phyloP scores from a whole-genome alignment of 2,329 filamentous ascomycete species.

The Diaporthe aspalathi region DNA sequence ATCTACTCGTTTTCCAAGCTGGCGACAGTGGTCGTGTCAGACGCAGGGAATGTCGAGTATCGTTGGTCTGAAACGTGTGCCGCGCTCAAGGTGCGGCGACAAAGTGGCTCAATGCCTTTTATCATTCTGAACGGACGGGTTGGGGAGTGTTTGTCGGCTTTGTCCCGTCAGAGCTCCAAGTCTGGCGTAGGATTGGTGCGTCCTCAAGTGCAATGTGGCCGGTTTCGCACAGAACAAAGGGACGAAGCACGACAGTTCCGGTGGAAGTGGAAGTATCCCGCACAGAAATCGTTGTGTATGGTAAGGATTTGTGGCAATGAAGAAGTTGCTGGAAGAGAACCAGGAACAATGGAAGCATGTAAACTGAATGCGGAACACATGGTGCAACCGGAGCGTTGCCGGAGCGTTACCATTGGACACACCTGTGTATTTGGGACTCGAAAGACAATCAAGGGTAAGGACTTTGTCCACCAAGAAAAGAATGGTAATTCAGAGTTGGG shows the following conservation, averaged over 20 bases:
- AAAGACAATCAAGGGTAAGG: background rate
- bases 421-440: too few species aligned
- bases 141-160: slow-evolving; percentile 6
- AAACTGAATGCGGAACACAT: slow-evolving; percentile 15
- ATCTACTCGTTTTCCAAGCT: slow-evolving; percentile 2
- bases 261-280: background rate
- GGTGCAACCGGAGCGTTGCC: background rate
- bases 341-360: slow-evolving; percentile 3
- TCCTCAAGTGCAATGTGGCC: slow-evolving; percentile 28
- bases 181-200: background rate
- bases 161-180: slow-evolving; percentile 27
- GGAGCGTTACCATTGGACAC: background rate
- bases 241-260: slow-evolving; percentile 26
- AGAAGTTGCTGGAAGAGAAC: background rate
- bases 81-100: background rate
- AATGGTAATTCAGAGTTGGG: too few species aligned
- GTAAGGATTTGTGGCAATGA: background rate
- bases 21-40: background rate
- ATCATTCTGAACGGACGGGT: slow-evolving; percentile 8
- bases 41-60: slow-evolving; percentile 1
- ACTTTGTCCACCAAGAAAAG: background rate
- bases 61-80: background rate
- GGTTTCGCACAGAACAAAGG: slow-evolving; percentile 39
- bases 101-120: slow-evolving; percentile 30
- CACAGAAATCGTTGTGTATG: background rate